Evolutionary conservation across 1,284 basidiomycete species (phyloP), one percentile per base, ranked within the genome.

Genomic region (Ceratobasidium papillatum): DNA sequence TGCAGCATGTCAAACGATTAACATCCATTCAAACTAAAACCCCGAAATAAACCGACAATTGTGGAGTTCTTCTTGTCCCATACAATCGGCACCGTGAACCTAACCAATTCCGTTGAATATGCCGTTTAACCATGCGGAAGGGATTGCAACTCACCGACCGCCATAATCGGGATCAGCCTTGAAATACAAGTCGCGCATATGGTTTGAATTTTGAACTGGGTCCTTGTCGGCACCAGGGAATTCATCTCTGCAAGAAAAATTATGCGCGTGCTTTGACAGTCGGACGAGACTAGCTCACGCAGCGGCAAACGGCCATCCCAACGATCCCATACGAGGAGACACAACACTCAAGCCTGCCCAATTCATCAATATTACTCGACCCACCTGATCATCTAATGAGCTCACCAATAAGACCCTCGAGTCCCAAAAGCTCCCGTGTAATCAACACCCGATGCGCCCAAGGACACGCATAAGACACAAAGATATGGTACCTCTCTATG

Each of bases 381-480:
- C n/a, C 49, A 25, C 64, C 43, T 54, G 63, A 19, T 51, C 11
- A 36, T 32, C 17, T 17, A 22, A 3, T n/a, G 34, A 45, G 82
- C 89, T 84, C 79, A 93, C 94, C 86, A 76, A 98, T 89, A 76
- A 94, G 85, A 49, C 91, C 87, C 78, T 99, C 93, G 45, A 99
- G 87, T 0, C 96, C 95, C 83, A 99, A 99, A 78, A 99, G 87
- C 82, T 94, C 89, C 78, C 96, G 88, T 3, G 92, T 87, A 79
- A 99, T 98, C 74, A 99, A 84, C 0, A 95, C 87, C 77, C 97
- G 88, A 65, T 95, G 95, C 0, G 97, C 97, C 96, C 97, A 99
- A 3, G 96, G 87, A 78, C 86, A 85, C 61, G 81, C 81, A 52
- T 73, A 72, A 25, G 74, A 79, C 25, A 74, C 77, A 36, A 62